A percentile compares a stretch with the other conserved stretches of the same genome.
Conservation (phyloP, 495 filamentous ascomycete species). For the Neurospora africana region DNA sequence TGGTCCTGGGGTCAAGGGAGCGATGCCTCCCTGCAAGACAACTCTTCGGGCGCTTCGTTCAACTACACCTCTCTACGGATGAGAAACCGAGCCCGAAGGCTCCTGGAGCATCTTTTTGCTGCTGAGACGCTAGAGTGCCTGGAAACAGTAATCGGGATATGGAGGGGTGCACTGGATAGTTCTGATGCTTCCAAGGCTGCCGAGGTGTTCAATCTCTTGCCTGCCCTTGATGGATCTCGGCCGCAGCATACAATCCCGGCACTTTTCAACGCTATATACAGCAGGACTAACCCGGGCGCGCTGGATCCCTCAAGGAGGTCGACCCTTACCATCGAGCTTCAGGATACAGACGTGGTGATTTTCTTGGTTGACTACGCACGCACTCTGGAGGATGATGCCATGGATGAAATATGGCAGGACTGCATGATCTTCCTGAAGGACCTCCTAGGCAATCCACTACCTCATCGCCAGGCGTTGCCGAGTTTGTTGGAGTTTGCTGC, state of each 20-base stretch:
- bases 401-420: conserved; percentile 97
- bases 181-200: conserved; percentile 27
- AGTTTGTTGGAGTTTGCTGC: conserved; percentile 80
- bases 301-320: conserved; percentile 75
- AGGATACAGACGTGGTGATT: conserved; percentile 69
- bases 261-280: conserved; percentile 96
- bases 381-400: conserved; percentile 92
- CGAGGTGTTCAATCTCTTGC: conserved; percentile 69
- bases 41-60: conserved; percentile 68
- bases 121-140: conserved; percentile 92
- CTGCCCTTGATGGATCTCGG: conserved; percentile 82
- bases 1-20: conserved; percentile 83
- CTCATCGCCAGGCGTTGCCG: conserved; percentile 83
- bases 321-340: conserved; percentile 70
- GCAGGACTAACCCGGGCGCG: conserved; percentile 73
- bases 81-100: conserved; percentile 74
- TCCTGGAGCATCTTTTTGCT: conserved; percentile 86
- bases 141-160: conserved; percentile 79
- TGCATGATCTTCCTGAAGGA: conserved; percentile 87
- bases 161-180: conserved; percentile 42
- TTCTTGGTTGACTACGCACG: conserved; percentile 84
- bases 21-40: conserved; percentile 47
- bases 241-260: conserved; percentile 90
- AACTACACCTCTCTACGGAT: conserved; percentile 80
- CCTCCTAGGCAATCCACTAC: conserved; percentile 86